Evolutionary conservation across 495 filamentous ascomycete genomes (phyloP), one percentile per base, ranked within the genome.

Genomic region (Penicillium robsamsonii): DNA sequence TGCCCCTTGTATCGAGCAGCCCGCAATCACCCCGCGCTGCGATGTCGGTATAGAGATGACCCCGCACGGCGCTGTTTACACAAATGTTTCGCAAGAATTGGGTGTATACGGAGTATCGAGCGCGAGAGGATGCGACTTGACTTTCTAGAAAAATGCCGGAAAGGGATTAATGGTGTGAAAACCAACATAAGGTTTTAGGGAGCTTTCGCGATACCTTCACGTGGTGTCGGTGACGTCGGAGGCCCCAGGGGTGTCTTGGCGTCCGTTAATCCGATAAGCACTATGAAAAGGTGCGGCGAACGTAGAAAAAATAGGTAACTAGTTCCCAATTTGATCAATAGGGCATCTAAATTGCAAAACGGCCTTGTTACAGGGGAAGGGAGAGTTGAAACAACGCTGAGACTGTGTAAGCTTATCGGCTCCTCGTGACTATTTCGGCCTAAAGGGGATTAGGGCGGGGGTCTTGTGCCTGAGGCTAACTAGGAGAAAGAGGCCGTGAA

Each of bases 371-470:
- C 46, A 41, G 22, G 29, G 25, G 35, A 35, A 27, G 17, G 25
- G 17, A 38, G 20, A 57, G 27, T n/a, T 18, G 37, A 53, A 42
- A 53, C 48, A 41, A 40, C 11, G 18, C 15, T 15, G 48, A 48
- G 25, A 42, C 49, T 41, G 46, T 45, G 38, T 47, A 44, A 57
- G 27, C 47, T 44, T 47, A 47, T 46, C 55, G 46, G 51, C 48
- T 61, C 63, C 48, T 61, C 63, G 61, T 68, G 62, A 66, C 60
- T 65, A 55, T 62, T 24, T 18, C 29, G 42, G 48, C 55, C 59
- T 33, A 63, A 70, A 50, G n/a, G 10, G 62, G 70, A 44, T 56
- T 72, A 74, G 71, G 54, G 71, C 71, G 71, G 71, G 71, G 71
- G 67, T 37, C 20, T 1, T 1, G 4, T 22, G 37, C 35, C 33